Base-by-base conservation (phyloP, 192 early-diverging fungal species). In the Chytriomyces sp. region DNA sequence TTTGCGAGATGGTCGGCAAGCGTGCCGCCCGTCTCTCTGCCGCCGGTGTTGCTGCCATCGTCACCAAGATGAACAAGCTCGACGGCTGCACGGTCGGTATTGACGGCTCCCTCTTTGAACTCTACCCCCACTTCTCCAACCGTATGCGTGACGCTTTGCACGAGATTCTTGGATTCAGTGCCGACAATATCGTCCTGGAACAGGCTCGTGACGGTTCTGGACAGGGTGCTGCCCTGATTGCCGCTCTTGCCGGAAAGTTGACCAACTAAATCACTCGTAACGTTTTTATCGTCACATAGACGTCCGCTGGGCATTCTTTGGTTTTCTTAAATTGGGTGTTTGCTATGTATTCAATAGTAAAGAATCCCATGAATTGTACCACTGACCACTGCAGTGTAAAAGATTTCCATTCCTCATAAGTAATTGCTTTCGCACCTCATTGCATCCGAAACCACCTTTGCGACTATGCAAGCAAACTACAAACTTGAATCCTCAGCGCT, bases 91-190 rank as follows among this genome's bases (percentile, higher is more conserved):
- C 93, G n/a, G 88, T 98, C 26, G 96, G 93, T 38, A 89, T 98
- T 53, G 94, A 96, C 61, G 96, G 96, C 30, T 92, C 90, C 36
- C 84, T 94, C 41, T 98, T 93, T 79, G 91, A 96, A 78, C 90
- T 90, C 65, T 98, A 94, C 79, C 92, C 93, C 14, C 85, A 89
- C 75, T 94, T 93, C 80, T 87, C 91, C 54, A 82, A 89, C 53
- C 82, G 89, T 66, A 86, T 98, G 78, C 83, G 88, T 52, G 84
- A 88, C 59, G 89, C 91, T 52, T 75, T 96, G 37, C 78, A 82
- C 32, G 85, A 90, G 40, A 86, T 94, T 77, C 81, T 95, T 58
- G 94, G 91, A 36, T 74, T 86, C 60, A 75, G 58, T 38, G 80
- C 80, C 32, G 80, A 82, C 14, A 89, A 91, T 62, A 86, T 92